Conservation (phyloP, 169 alveolate species). For the Eimeria acervulina region DNA sequence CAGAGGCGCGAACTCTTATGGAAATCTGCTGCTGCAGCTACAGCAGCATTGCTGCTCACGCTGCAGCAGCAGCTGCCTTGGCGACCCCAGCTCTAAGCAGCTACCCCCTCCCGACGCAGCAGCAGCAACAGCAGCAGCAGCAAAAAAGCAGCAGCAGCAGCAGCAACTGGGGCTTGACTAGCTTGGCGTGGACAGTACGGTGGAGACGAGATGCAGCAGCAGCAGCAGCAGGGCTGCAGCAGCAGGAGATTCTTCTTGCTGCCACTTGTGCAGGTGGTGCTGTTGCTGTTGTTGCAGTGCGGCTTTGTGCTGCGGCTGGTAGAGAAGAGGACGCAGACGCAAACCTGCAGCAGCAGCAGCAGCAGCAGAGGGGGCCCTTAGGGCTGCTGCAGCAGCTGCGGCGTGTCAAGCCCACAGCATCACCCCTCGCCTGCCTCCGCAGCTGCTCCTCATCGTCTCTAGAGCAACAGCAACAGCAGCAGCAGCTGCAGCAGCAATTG, state of each 20-base stretch:
- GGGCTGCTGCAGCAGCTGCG: slow-evolving; percentile 45
- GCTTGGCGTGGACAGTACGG: slow-evolving; percentile 22
- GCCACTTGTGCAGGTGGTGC: slow-evolving; percentile 55
- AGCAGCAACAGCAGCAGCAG: slow-evolving; percentile 51
- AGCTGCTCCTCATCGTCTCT: slow-evolving; percentile 30
- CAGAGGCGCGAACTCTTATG: neutral
- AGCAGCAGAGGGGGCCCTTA: slow-evolving; percentile 18
- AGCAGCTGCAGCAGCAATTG: neutral
- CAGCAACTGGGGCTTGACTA: slow-evolving; percentile 50
- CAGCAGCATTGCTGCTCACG: slow-evolving; percentile 64
- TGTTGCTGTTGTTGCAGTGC: slow-evolving; percentile 42
- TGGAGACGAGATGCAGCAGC: slow-evolving; percentile 26
- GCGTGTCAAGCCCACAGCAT: slow-evolving; percentile 8
- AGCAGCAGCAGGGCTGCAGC: slow-evolving; percentile 4
- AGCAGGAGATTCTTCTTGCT: slow-evolving; percentile 17
- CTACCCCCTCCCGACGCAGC: neutral
- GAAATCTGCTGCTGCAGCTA: slow-evolving; percentile 23
- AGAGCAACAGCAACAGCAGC: slow-evolving; percentile 45
- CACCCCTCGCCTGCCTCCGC: slow-evolving; percentile 46
- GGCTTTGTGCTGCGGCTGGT: neutral
- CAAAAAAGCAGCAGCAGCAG: slow-evolving; percentile 46
- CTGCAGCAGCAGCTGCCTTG: slow-evolving; percentile 52
- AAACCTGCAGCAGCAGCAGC: slow-evolving; percentile 35
- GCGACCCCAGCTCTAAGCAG: neutral
- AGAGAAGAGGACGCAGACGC: neutral